Percentiles rank a stretch among this genome's conserved stretches.
phyloP scores from a whole-genome alignment of 2,329 filamentous ascomycete genomes.

The Microthyrium microscopicum region DNA sequence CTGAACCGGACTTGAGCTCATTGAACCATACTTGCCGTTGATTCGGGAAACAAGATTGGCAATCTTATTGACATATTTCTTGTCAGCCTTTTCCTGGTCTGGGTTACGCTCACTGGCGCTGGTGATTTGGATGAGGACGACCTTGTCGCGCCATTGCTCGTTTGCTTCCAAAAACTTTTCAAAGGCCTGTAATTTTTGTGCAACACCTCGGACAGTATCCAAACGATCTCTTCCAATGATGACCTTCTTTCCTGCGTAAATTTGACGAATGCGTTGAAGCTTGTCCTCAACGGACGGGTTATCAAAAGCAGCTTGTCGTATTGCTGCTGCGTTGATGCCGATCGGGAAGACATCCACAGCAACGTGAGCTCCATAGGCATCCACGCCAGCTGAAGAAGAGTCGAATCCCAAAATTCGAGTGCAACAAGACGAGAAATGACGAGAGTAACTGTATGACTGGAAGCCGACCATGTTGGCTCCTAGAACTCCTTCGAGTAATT shows the following conservation, averaged over 20 bases:
- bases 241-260: conserved; percentile 83
- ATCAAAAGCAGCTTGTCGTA: conserved; percentile 58
- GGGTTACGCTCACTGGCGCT: conserved; percentile 43
- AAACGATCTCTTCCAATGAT: conserved; percentile 91
- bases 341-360: conserved; percentile 90
- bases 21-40: conserved; percentile 75
- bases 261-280: conserved; percentile 50
- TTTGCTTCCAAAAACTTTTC: conserved; percentile 81
- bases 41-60: conserved; percentile 83
- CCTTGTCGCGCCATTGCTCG: conserved; percentile 81
- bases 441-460: conserved; percentile 87
- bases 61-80: conserved; percentile 70
- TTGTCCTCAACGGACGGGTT: conserved; percentile 54
- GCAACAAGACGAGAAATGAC: conserved; percentile 89
- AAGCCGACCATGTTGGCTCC: conserved; percentile 89
- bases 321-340: conserved; percentile 74
- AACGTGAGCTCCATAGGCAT: conserved; percentile 76
- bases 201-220: conserved; percentile 80
- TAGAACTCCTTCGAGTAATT: conserved; percentile 75
- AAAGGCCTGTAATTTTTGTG: conserved; percentile 92
- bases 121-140: conserved; percentile 88
- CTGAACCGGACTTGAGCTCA: conserved; percentile 80
- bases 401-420: conserved; percentile 82
- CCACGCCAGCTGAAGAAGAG: conserved; percentile 68
- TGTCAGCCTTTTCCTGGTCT: conserved; percentile 37